phyloP scores from a whole-genome alignment of 1,139 yeast genomes.

The Lodderomyces parapsilosis region DNA sequence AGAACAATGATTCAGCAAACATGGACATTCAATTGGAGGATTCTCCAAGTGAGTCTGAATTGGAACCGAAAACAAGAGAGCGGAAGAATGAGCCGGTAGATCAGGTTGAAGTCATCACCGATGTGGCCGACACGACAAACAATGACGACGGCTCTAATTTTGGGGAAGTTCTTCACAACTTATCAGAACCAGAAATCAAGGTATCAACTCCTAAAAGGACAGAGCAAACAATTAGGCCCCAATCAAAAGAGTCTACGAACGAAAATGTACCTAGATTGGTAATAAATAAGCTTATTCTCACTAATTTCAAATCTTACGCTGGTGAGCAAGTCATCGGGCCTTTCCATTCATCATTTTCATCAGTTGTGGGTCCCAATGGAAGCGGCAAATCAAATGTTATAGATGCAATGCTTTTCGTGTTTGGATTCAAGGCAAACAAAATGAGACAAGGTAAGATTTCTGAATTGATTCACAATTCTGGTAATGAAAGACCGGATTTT shows the following conservation, averaged over 20 bases:
- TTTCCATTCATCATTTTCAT: constrained; percentile 88
- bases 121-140: no score
- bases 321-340: constrained; percentile 96
- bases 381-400: constrained; percentile 97
- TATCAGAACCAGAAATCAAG: background rate
- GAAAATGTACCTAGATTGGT: constrained; percentile 58
- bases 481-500: constrained; percentile 55
- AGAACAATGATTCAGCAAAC: background rate
- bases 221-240: background rate
- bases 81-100: no score
- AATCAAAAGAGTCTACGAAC: background rate
- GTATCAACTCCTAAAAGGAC: background rate
- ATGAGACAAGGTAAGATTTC: constrained; percentile 95
- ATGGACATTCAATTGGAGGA: background rate
- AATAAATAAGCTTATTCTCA: constrained; percentile 68
- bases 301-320: constrained; percentile 93
- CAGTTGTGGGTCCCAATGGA: constrained; percentile 99
- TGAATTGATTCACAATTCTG: constrained; percentile 86
- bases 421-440: constrained; percentile 94
- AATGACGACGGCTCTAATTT: no score
- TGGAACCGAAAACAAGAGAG: background rate
- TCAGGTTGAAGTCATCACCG: background rate
- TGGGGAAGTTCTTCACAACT: no score
- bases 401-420: constrained; percentile 92
- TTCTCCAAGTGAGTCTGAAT: background rate